Evolutionary conservation across 768 basidiomycete species (phyloP).

Genomic region (Suillus paluster): DNA sequence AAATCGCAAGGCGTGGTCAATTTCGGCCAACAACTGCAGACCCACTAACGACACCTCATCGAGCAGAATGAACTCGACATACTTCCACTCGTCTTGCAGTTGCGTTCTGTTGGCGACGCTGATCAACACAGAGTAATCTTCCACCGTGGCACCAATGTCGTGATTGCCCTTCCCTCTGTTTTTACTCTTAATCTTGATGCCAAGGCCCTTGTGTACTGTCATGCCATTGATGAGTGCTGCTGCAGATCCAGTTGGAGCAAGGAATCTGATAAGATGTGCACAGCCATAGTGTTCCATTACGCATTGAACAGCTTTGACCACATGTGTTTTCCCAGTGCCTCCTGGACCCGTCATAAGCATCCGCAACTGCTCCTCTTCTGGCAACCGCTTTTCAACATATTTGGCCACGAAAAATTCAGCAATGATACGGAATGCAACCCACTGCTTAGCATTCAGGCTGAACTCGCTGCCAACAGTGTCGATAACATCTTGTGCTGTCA

Average conservation of each 20-base stretch:
- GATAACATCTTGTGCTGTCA: too few species aligned
- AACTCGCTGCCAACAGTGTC: neutral
- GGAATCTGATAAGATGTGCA: constrained; percentile 26
- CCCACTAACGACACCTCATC: constrained; percentile 37
- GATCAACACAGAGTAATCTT: constrained; percentile 20
- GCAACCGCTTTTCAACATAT: neutral
- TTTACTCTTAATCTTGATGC: constrained; percentile 21
- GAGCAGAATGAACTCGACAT: constrained; percentile 29
- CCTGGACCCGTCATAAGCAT: constrained; percentile 35
- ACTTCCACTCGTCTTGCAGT: constrained; percentile 27
- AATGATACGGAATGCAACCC: constrained; percentile 16
- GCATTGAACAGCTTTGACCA: constrained; percentile 26
- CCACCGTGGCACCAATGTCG: too few species aligned
- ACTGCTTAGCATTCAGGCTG: constrained; percentile 21
- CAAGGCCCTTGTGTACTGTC: constrained; percentile 32
- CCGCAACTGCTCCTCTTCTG: constrained; percentile 3
- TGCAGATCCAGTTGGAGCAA: constrained; percentile 38
- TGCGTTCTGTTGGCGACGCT: constrained; percentile 17
- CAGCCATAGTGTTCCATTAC: constrained; percentile 27
- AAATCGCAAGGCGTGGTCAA: constrained; percentile 34
- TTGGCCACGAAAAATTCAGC: constrained; percentile 6
- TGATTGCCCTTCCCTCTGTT: constrained; percentile 21
- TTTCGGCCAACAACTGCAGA: constrained; percentile 24
- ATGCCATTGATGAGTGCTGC: constrained; percentile 33
- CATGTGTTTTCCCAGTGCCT: constrained; percentile 39